Conservation (phyloP, 2,329 filamentous ascomycete genomes). For the Trematosphaeria pertusa region DNA sequence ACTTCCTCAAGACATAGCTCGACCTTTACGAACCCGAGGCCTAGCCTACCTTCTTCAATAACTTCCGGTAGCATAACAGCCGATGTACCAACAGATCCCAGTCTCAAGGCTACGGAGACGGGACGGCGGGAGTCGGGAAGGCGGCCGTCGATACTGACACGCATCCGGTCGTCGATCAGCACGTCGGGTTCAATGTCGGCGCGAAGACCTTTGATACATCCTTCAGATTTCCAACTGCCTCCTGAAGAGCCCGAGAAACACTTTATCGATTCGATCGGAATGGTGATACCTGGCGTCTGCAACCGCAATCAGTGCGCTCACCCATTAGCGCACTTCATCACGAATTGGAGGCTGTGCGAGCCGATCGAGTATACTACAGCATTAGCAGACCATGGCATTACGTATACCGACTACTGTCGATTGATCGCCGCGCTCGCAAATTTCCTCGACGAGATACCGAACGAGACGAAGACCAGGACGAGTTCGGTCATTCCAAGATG, state of each 20-base stretch:
- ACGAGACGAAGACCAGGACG: conserved; percentile 11
- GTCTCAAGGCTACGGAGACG: no score
- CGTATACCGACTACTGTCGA: conserved; percentile 26
- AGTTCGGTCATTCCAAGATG: not conserved
- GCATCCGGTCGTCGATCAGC: conserved; percentile 22
- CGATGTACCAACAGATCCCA: conserved; percentile 8
- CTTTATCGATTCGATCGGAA: conserved; percentile 35
- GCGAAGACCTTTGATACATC: conserved; percentile 6
- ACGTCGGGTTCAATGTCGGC: conserved; percentile 4
- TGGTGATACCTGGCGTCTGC: conserved; percentile 32
- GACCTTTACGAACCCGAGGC: not conserved
- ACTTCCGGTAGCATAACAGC: conserved; percentile 18
- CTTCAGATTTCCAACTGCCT: conserved; percentile 21
- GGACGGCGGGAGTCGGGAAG: conserved; percentile 1
- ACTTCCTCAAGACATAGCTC: conserved; percentile 7
- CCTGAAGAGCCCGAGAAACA: conserved; percentile 31
- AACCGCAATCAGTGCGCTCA: conserved; percentile 24
- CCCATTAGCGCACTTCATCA: conserved; percentile 27
- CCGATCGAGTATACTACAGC: conserved; percentile 35
- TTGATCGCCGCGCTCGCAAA: conserved; percentile 22
- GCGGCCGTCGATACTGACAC: conserved; percentile 23
- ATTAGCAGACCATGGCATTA: conserved; percentile 35
- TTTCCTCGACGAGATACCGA: conserved; percentile 21
- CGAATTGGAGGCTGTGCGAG: conserved; percentile 31
- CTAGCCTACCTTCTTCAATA: conserved; percentile 13